Conservation (phyloP, 306 rosid genomes). For the Inga leiocalycina region DNA sequence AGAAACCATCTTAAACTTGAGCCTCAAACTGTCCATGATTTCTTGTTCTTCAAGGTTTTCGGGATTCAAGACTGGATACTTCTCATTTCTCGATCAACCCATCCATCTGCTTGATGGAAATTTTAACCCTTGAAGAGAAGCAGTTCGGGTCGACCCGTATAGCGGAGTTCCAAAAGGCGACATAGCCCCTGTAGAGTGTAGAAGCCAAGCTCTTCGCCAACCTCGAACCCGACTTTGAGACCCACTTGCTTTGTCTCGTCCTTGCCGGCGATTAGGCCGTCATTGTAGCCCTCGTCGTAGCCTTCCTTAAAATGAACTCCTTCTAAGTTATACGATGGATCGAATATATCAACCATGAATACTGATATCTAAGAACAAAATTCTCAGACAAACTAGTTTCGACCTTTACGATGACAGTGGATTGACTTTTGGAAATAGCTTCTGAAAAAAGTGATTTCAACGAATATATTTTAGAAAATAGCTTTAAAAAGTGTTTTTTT, state of each 20-base stretch:
- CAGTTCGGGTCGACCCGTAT: constrained; percentile 50
- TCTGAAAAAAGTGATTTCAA: no score
- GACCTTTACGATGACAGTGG: background rate
- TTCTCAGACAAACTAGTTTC: background rate
- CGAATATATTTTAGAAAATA: no score
- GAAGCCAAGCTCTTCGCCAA: constrained; percentile 79
- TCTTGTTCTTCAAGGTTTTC: constrained; percentile 65
- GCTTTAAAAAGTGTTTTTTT: no score
- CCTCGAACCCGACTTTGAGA: constrained; percentile 74
- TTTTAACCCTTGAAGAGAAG: constrained; percentile 58
- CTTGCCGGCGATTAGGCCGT: constrained; percentile 58
- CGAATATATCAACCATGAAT: constrained; percentile 62
- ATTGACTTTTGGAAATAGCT: no score
- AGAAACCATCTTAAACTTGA: constrained; percentile 70
- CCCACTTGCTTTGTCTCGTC: constrained; percentile 73
- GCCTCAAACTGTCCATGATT: constrained; percentile 67
- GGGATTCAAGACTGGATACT: constrained; percentile 72
- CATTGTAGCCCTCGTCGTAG: constrained; percentile 57
- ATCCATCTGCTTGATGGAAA: constrained; percentile 61
- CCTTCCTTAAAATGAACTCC: constrained; percentile 71
- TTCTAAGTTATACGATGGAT: constrained; percentile 64
- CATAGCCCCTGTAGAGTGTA: constrained; percentile 76
- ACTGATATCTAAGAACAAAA: background rate
- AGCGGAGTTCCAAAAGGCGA: constrained; percentile 57
- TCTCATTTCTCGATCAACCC: constrained; percentile 51